Evolutionary conservation across 2,329 filamentous ascomycete genomes (phyloP).

Genomic region (Trichoderma afroharzianum): DNA sequence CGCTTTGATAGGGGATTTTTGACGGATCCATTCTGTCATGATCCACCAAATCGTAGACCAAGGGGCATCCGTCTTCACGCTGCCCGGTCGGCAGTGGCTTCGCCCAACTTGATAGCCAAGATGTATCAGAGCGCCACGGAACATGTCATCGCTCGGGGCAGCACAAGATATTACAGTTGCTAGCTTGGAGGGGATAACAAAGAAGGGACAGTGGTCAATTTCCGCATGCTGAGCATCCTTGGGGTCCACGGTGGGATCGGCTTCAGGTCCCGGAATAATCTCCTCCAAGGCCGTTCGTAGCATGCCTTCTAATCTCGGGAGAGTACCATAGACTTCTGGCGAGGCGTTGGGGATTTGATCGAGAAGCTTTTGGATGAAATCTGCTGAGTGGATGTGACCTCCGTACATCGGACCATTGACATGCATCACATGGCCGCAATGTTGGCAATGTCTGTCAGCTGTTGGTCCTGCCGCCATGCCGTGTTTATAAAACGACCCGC

Average conservation of each 20-base stretch:
- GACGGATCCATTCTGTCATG: constrained; percentile 86
- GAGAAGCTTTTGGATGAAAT: constrained; percentile 78
- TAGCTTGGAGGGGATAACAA: constrained; percentile 72
- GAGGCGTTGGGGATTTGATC: constrained; percentile 66
- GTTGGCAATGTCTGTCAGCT: constrained; percentile 64
- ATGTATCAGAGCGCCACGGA: constrained; percentile 76
- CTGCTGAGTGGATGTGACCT: constrained; percentile 78
- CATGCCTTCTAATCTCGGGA: constrained; percentile 84
- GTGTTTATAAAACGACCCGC: constrained; percentile 72
- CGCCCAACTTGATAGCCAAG: constrained; percentile 80
- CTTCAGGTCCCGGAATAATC: constrained; percentile 38
- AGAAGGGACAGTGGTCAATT: constrained; percentile 78
- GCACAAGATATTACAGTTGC: constrained; percentile 74
- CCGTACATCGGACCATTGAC: constrained; percentile 93
- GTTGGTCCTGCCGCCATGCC: constrained; percentile 68
- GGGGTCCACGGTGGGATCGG: constrained; percentile 33
- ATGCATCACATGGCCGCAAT: constrained; percentile 85
- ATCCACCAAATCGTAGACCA: constrained; percentile 90
- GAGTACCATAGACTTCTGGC: constrained; percentile 71
- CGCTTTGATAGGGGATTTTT: constrained; percentile 73
- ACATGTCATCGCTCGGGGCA: constrained; percentile 72
- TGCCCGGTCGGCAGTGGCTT: constrained; percentile 85
- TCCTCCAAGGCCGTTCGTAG: constrained; percentile 85
- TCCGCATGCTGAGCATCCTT: constrained; percentile 54
- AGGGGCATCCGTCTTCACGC: constrained; percentile 89